These are phyloP conservation scores for Plasmodium inui DNA, from an alignment of 169 alveolate species.

Conservation along the genomic window DNA sequence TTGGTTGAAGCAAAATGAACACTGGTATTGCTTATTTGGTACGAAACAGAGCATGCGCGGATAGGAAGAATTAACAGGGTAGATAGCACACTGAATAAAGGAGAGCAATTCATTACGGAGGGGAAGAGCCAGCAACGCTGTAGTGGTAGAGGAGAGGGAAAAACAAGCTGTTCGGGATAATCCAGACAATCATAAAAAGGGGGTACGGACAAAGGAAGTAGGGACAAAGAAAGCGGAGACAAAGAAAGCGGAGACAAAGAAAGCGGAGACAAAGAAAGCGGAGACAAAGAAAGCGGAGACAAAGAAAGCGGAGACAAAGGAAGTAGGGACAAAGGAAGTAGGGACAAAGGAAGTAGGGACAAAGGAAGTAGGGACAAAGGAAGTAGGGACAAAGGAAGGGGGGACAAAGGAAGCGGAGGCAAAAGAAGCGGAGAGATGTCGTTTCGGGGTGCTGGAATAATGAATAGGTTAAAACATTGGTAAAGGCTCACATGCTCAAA, in stretches of 20 bases:
- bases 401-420: no score
- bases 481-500: background rate
- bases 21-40: background rate
- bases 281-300: background rate
- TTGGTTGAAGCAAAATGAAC: background rate
- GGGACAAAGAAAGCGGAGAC: background rate
- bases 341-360: background rate
- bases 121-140: background rate
- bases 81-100: background rate
- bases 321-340: no score
- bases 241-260: no score
- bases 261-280: no score
- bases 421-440: background rate
- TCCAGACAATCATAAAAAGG: background rate
- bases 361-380: background rate
- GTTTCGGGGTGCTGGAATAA: background rate
- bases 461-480: background rate
- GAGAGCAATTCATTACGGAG: background rate
- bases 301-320: no score
- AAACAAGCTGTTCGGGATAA: background rate
- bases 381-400: no score
- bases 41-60: background rate
- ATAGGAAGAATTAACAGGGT: background rate
- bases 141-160: background rate
- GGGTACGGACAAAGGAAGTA: background rate